Base-by-base conservation (phyloP, 495 filamentous ascomycete species). In the Hamigera avellanea region DNA sequence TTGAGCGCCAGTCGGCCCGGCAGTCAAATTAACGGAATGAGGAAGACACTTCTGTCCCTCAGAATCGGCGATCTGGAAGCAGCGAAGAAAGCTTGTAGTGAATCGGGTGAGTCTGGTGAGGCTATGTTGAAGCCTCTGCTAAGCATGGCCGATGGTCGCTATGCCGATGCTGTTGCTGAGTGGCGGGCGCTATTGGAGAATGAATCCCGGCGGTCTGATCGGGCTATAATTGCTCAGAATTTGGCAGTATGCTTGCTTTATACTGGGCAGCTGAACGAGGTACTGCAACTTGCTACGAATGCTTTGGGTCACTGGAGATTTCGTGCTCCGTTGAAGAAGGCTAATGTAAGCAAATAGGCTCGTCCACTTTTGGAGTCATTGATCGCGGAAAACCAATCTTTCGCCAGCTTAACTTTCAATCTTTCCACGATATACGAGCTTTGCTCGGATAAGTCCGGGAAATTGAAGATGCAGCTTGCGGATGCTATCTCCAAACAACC, bases 381-480 rank as follows among this genome's bases (percentile, higher is more conserved):
- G 14, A 56, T 86, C 6, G 69, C 73, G 5, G 47, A 61, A 1
- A 70, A 75, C 6, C 59, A 73, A 14, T 72, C 75, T 0, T 93
- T 87, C 43, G 72, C 76, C 30, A 81, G 80, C 7, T 52, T 93
- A 13, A 70, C 86, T 1, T 98, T 95, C 57, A 98, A 98, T 52
- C 63, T 98, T 6, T 71, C 76, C 12, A 95, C 91, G 0, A 72
- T 93, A 45, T 98, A 93, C 52, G 91, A 98, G 56, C 73, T 98
- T 4, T 89, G 82, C 46, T 84, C 80, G 1, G 88, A 96, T 39
- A 69, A 70, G 41, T 68, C 80, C n/a, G 59, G 66, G 32, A 66
- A 65, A 12, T 54, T 80, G 47, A 96, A 95, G 60, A 54, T 70
- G 14, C 53, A 59, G 14, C 64, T 96, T 15, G 76, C 82, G 6